Evolutionary conservation across 257 asterid species (phyloP).

Genomic region (Solanum clarkiae): DNA sequence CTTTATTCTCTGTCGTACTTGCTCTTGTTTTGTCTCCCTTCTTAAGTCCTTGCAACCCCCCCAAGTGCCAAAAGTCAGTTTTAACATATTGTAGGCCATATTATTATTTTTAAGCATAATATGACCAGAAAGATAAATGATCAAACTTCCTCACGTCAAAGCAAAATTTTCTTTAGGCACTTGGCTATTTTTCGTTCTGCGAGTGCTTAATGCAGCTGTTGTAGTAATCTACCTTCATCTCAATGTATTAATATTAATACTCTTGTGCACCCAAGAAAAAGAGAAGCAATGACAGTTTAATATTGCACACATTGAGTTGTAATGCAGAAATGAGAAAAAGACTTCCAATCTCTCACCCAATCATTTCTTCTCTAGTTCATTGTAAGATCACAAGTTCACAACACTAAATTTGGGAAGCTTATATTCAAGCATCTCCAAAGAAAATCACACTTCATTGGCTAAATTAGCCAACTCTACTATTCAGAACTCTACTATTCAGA

Average conservation of each 20-base stretch:
- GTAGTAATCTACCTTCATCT: background rate
- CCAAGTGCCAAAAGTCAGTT: background rate
- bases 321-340: background rate
- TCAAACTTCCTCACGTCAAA: background rate
- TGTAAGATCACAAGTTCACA: background rate
- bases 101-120: background rate
- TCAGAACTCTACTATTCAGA: background rate
- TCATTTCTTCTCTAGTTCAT: background rate
- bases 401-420: background rate
- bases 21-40: background rate
- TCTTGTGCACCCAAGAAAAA: background rate
- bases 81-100: background rate
- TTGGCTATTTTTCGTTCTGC: background rate
- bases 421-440: background rate
- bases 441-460: background rate
- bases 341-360: background rate
- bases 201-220: background rate
- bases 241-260: background rate
- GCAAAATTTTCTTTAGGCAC: background rate
- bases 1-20: background rate
- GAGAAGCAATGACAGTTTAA: background rate
- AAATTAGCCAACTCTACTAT: background rate
- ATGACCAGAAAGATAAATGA: background rate
- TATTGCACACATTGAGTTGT: background rate
- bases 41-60: background rate